Base-by-base conservation (phyloP, 1,139 yeast species). In the Wickerhamomyces sp. region DNA sequence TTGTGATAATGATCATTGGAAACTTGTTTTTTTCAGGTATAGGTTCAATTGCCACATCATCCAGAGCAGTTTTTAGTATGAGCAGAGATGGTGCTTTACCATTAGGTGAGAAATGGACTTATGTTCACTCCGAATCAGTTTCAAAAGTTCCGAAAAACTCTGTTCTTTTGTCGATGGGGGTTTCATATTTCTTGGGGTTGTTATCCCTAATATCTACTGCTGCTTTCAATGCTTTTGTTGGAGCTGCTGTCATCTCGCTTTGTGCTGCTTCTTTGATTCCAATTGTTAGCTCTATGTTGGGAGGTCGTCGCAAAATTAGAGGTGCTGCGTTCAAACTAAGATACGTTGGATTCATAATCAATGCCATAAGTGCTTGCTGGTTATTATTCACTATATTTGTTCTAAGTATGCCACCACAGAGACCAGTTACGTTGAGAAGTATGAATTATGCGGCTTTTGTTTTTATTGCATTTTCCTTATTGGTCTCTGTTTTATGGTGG, bases 81-180 rank as follows among this genome's bases (percentile, higher is more conserved):
- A 88, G 95, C 44, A 79, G 97, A 65, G 97, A 89, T 62, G 90
- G 86, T 40, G 96, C 94, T 0, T 67, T 89, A 41, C 96, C 96
- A 0, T 80, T 74, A 55, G 78, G 82, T 48, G 69, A 75, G 10
- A 62, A 75, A 36, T 85, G 90, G 85, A 75, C 80, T 6, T 75
- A 76, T 54, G 88, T 87, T 37, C 82, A 83, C 52, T 70, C 78
- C 3, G 62, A 68, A 3, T 70, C 74, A 10, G 64, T 63, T 23
- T 83, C 83, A 41, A 78, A 76, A 50, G 81, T 85, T 27, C 96
- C 95, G 1, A 80, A 77, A 54, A 81, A 86, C 62, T 88, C 95
- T 0, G 71, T 86, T 40, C 66, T 81, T 47, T 68, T 87, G 40
- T 81, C 90, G n/a, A 83, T 84, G 74, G 72, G 68, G 1, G 77